Conservation (phyloP, 208 protist genomes). For the Acanthamoeba royreba region DNA sequence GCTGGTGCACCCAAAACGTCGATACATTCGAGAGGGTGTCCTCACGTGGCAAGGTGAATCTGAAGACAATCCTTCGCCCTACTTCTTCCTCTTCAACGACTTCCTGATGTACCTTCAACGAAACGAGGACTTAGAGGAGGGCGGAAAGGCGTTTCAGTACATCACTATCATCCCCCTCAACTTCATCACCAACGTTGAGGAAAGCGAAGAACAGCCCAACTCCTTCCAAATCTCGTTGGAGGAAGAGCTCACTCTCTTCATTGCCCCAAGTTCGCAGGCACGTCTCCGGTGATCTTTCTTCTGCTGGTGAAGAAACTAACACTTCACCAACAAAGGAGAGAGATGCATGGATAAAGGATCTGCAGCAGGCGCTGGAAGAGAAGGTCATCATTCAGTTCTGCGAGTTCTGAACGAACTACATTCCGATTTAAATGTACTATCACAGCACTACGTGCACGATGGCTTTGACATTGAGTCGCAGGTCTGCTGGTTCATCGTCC, state of each 20-base stretch:
- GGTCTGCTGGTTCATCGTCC: too few species aligned
- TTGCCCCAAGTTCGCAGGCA: background rate
- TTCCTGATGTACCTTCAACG: constrained; percentile 12
- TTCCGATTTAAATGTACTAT: too few species aligned
- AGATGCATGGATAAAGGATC: constrained; percentile 1
- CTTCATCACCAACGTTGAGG: background rate
- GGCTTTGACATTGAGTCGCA: too few species aligned
- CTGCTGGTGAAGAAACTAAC: background rate
- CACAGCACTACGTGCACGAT: too few species aligned
- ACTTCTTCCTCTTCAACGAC: constrained; percentile 48
- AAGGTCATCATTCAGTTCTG: background rate
- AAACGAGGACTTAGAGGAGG: background rate
- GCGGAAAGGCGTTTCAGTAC: background rate
- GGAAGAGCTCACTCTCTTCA: background rate
- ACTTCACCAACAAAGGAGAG: background rate
- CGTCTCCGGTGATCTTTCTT: background rate
- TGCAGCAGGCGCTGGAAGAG: background rate
- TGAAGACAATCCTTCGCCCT: background rate
- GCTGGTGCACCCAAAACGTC: constrained; percentile 16
- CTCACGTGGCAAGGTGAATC: constrained; percentile 13
- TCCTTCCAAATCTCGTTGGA: background rate
- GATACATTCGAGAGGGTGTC: background rate
- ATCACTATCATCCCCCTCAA: constrained; percentile 7
- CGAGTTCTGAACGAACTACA: background rate
- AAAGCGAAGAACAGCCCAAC: background rate